Conservation (phyloP, 2,329 filamentous ascomycete species). For the Penicillium verrucosum region DNA sequence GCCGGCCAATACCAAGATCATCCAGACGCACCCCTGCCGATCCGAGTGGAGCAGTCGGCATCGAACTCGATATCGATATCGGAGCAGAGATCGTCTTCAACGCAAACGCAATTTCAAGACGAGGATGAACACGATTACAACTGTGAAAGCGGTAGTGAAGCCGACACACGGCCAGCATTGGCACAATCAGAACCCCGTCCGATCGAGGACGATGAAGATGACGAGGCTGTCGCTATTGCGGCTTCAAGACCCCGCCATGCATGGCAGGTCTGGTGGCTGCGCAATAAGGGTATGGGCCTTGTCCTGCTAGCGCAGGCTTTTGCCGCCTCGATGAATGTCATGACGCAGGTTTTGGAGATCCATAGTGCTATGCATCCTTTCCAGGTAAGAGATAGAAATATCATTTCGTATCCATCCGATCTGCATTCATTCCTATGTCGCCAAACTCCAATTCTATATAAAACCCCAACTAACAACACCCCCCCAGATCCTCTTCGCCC, state of each 20-base stretch:
- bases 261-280: constrained; percentile 49
- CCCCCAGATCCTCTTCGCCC: constrained; percentile 67
- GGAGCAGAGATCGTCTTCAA: not conserved
- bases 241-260: constrained; percentile 23
- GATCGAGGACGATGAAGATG: constrained; percentile 8
- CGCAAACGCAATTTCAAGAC: not conserved
- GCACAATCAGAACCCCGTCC: constrained; percentile 19
- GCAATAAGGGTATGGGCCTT: constrained; percentile 69
- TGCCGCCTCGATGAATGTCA: constrained; percentile 79
- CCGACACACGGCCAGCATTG: constrained; percentile 2
- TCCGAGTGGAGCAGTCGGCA: not conserved
- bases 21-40: constrained; percentile 20
- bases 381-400: constrained; percentile 48
- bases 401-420: not conserved
- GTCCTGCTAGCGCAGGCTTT: constrained; percentile 77
- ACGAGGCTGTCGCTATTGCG: not conserved
- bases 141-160: constrained; percentile 1
- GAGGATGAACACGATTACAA: not conserved
- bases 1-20: constrained; percentile 10
- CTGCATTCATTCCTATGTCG: not conserved
- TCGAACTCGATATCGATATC: not conserved
- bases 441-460: not conserved
- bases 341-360: constrained; percentile 69
- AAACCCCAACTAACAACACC: not conserved
- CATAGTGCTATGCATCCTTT: constrained; percentile 73